Percentiles rank a stretch among this genome's conserved stretches.
Conservation (phyloP, 805 yeast species). For the Ogataea salicorniae region DNA sequence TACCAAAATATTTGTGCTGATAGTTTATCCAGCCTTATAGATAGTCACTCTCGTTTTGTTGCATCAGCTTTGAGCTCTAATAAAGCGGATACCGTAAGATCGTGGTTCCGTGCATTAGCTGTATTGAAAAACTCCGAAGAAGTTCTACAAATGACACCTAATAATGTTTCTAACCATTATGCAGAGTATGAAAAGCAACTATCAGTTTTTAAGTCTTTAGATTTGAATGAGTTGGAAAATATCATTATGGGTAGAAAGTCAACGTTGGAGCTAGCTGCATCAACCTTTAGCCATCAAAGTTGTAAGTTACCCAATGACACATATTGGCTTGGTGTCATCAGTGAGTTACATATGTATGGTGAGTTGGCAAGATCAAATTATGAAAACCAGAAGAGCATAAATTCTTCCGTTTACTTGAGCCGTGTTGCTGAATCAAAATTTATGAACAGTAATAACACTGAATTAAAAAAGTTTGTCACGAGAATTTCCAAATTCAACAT, state of each 20-base stretch:
- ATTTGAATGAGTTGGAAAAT: slow-evolving; percentile 36
- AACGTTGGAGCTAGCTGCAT: slow-evolving; percentile 28
- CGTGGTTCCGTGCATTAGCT: slow-evolving; percentile 31
- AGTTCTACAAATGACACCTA: slow-evolving; percentile 11
- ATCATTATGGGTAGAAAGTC: slow-evolving; percentile 39
- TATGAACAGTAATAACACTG: neutral
- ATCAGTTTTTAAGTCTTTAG: slow-evolving; percentile 35
- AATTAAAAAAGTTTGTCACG: slow-evolving; percentile 7
- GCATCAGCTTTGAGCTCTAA: slow-evolving; percentile 1
- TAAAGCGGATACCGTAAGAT: slow-evolving; percentile 10
- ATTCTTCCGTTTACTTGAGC: slow-evolving; percentile 42
- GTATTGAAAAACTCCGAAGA: slow-evolving; percentile 23
- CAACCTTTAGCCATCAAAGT: slow-evolving; percentile 8
- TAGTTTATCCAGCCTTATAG: slow-evolving; percentile 19
- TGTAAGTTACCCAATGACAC: neutral
- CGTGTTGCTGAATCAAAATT: slow-evolving; percentile 28
- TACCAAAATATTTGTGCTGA: slow-evolving; percentile 16
- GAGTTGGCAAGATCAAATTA: slow-evolving; percentile 33
- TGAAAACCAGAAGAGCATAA: slow-evolving; percentile 46
- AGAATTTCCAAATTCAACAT: slow-evolving; percentile 38
- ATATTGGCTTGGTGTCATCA: slow-evolving; percentile 21
- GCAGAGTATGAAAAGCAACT: slow-evolving; percentile 17
- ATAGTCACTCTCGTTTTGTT: slow-evolving; percentile 4
- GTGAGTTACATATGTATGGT: slow-evolving; percentile 41
- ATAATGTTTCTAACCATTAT: neutral